These are phyloP conservation scores for Lathyrus aphaca DNA, from an alignment of 306 rosid species.

Conservation along the genomic window DNA sequence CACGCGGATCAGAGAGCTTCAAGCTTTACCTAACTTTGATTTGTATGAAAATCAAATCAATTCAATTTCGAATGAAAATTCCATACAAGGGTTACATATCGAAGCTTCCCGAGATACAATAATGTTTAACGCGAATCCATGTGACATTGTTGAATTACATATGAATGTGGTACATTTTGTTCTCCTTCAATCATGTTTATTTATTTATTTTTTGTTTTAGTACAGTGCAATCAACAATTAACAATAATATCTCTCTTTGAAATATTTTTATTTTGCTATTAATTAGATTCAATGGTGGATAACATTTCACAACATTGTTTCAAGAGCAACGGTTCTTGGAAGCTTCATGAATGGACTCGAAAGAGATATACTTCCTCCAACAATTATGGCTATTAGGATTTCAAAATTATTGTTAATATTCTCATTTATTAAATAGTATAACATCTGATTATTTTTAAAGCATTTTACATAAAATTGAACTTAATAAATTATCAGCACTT, in stretches of 20 bases:
- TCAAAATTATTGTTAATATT: too few relatives aligned
- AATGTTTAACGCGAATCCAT: slow-evolving; percentile 35
- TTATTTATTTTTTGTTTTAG: background rate
- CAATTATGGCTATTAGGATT: too few relatives aligned
- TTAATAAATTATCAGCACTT: too few relatives aligned
- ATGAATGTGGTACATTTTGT: slow-evolving; percentile 57
- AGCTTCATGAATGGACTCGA: slow-evolving; percentile 41
- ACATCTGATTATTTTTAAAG: too few relatives aligned
- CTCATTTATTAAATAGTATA: too few relatives aligned
- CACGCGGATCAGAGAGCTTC: slow-evolving; percentile 47
- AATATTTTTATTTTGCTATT: slow-evolving; percentile 1
- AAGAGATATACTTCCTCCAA: background rate
- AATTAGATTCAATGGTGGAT: slow-evolving; percentile 53
- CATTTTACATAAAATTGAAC: too few relatives aligned
- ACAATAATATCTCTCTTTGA: background rate
- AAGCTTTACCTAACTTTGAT: slow-evolving; percentile 39
- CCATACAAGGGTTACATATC: background rate
- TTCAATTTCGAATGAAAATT: background rate
- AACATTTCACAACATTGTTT: slow-evolving; percentile 52
- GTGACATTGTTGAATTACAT: slow-evolving; percentile 45
- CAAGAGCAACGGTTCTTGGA: slow-evolving; percentile 42
- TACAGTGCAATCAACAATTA: background rate
- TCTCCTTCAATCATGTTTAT: background rate
- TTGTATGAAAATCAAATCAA: background rate
- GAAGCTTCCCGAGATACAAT: slow-evolving; percentile 57